Percentiles rank a stretch among this genome's conserved stretches.
Conservation (phyloP, 2,329 filamentous ascomycete species). For the Cytospora paraplurivora region DNA sequence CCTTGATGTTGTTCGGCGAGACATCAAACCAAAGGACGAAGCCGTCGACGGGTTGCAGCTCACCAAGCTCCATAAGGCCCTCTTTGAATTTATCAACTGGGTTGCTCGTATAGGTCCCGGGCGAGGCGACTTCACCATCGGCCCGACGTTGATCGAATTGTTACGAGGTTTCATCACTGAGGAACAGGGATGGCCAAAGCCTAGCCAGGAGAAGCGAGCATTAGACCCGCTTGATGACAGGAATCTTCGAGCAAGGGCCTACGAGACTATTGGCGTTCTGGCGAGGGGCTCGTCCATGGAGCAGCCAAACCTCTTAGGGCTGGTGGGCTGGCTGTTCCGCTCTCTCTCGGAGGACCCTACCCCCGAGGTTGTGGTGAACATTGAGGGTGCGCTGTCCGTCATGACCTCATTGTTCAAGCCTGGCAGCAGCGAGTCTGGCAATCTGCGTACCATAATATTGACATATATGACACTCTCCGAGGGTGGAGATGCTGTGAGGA, state of each 20-base stretch:
- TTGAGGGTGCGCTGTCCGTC: conserved; percentile 85
- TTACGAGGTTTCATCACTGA: conserved; percentile 71
- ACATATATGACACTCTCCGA: conserved; percentile 64
- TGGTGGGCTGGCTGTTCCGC: conserved; percentile 75
- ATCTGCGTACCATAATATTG: conserved; percentile 60
- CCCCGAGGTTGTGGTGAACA: conserved; percentile 76
- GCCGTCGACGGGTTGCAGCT: conserved; percentile 67
- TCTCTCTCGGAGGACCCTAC: conserved; percentile 80
- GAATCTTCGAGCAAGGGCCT: conserved; percentile 75
- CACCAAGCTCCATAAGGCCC: conserved; percentile 75
- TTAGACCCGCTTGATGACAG: conserved; percentile 56
- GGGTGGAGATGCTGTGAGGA: conserved; percentile 59
- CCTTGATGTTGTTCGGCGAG: conserved; percentile 69
- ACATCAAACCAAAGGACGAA: conserved; percentile 42
- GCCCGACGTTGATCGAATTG: conserved; percentile 66
- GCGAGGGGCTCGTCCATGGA: conserved; percentile 65
- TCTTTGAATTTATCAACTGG: conserved; percentile 88
- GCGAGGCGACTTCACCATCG: conserved; percentile 64
- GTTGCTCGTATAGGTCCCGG: conserved; percentile 72
- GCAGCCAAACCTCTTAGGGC: conserved; percentile 53
- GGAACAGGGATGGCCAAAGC: conserved; percentile 80
- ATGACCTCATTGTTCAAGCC: conserved; percentile 55
- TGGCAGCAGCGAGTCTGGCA: conserved; percentile 34
- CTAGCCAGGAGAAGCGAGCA: conserved; percentile 35
- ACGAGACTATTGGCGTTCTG: conserved; percentile 86